Percentiles rank a stretch among this genome's conserved stretches.
Conservation (phyloP, 306 rosid species). For the apple (Malus domestica) region DNA sequence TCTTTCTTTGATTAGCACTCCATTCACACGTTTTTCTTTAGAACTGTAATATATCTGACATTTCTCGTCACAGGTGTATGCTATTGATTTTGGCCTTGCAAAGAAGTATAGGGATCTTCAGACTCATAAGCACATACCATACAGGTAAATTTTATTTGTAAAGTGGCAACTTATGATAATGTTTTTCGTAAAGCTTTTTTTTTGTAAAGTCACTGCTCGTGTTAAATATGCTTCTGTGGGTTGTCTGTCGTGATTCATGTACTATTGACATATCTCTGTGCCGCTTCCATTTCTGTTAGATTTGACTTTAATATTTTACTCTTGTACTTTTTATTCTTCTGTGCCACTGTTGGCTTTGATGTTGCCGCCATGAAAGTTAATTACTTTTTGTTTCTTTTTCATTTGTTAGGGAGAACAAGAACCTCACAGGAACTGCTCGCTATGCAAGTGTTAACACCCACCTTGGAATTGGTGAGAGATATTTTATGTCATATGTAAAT, state of each 20-base stretch:
- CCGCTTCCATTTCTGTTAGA: not conserved
- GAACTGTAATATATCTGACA: not conserved
- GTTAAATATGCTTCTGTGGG: not conserved
- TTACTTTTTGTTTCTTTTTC: slow-evolving; percentile 4
- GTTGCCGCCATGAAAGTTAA: not conserved
- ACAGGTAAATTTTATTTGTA: slow-evolving; percentile 54
- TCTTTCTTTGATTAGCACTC: not conserved
- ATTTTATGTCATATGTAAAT: slow-evolving; percentile 14
- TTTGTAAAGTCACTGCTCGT: not conserved
- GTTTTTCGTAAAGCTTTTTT: too few relatives aligned
- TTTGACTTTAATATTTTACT: not conserved
- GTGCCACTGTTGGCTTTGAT: not conserved
- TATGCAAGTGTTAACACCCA: slow-evolving; percentile 99
- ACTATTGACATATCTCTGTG: not conserved
- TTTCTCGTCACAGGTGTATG: slow-evolving; percentile 62
- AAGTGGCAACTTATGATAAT: not conserved
- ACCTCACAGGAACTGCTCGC: slow-evolving; percentile 99
- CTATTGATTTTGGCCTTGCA: slow-evolving; percentile 94
- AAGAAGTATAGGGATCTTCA: slow-evolving; percentile 96
- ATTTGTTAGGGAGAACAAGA: slow-evolving; percentile 79
- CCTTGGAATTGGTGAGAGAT: slow-evolving; percentile 89
- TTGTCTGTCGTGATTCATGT: not conserved
- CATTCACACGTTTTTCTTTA: not conserved
- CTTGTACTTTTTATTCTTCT: not conserved
- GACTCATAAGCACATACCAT: slow-evolving; percentile 94